Evolutionary conservation across 805 yeast species (phyloP), one percentile per base, ranked within the genome.

Genomic region (Candida caryicola): DNA sequence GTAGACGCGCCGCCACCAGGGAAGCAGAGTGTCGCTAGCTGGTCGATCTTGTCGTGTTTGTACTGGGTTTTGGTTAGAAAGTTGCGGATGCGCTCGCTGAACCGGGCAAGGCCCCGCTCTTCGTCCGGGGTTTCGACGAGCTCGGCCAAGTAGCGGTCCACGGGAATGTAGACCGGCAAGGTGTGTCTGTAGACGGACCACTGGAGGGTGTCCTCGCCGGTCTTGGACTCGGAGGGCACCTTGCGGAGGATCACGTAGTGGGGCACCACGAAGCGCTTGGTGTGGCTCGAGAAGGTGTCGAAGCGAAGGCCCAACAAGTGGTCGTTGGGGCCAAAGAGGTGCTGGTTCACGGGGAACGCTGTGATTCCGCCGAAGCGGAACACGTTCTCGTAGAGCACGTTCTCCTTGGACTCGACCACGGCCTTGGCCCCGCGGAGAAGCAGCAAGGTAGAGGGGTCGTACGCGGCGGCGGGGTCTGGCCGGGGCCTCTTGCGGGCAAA

Each of bases 351-450:
- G 0, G 79, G 77, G 38, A 77, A 77, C 0, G 73, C 72, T 0
- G 81, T 76, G 21, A 73, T 49, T 1, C 81, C 80, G 5, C 67
- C 73, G 40, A 76, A 49, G 36, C 82, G 49, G 39, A 62, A 65
- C 14, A 74, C 55, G 44, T 74, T 76, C 42, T 77, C 82, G 31
- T 63, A 49, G 31, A 66, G 55, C 27, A 73, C 65, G 32, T 60
- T 59, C 9, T 64, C 64, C 21, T 52, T 45, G 23, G 51, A 16
- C 18, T 54, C 53, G 5, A 44, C 40, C 23, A 37, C 17, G 7
- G 31, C 41, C 23, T 37, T 26, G 16, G 30, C 31, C 13, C 26
- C 31, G 9, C 2, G 4, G 13, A 13, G 29, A 7, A 27, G 12
- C 9, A n/a, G 29, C 15, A 27, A 27, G 12, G 7, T 16, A 15